Evolutionary conservation across 179 eudicot species (phyloP).

Genomic region (Silene vulgaris): DNA sequence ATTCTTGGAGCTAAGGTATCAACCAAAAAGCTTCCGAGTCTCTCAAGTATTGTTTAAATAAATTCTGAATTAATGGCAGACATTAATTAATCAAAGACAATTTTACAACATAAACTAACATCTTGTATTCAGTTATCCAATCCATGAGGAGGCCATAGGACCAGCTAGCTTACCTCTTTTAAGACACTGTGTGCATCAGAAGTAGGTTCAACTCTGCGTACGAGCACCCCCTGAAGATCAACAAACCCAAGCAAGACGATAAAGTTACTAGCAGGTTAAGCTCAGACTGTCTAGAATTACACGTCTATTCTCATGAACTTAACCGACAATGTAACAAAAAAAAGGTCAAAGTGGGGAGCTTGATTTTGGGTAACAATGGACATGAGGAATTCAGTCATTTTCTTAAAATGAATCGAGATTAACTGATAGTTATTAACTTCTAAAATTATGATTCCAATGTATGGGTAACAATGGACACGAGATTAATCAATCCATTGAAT

Average conservation of each 20-base stretch:
- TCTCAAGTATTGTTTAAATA: no score
- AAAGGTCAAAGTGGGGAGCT: not conserved
- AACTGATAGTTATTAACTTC: not conserved
- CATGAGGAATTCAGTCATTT: not conserved
- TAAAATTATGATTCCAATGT: not conserved
- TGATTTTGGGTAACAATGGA: not conserved
- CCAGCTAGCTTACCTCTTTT: slow-evolving; percentile 62
- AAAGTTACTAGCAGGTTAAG: not conserved
- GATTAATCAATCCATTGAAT: not conserved
- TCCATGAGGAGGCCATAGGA: not conserved
- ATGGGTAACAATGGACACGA: not conserved
- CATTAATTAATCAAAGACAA: not conserved
- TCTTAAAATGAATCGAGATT: not conserved
- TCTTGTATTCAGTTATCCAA: not conserved
- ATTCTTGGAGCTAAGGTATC: no score
- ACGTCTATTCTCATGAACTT: not conserved
- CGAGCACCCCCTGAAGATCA: slow-evolving; percentile 75
- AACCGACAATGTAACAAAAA: not conserved
- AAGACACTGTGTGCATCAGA: slow-evolving; percentile 67
- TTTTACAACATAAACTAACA: not conserved
- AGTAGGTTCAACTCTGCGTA: slow-evolving; percentile 89
- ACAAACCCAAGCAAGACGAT: slow-evolving; percentile 10
- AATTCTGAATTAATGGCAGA: no score
- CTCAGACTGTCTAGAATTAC: not conserved
- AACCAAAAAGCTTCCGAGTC: no score